Base-by-base conservation (phyloP, 768 basidiomycete genomes). In the Hericium rajendrae region DNA sequence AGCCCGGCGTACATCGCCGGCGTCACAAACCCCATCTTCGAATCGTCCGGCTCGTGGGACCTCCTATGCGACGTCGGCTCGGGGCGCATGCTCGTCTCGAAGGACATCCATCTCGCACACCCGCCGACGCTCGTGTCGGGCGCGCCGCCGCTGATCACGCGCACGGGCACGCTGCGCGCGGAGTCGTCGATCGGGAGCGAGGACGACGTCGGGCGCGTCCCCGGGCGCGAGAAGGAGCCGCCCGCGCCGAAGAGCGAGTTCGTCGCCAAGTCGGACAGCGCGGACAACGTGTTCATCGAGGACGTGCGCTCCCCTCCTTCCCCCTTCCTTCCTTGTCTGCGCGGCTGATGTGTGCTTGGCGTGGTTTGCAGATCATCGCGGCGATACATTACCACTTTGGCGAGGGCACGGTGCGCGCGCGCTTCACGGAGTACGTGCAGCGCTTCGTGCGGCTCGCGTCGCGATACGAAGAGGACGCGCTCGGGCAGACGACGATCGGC, bases 1-100 rank as follows among this genome's bases (percentile, higher is more conserved):
- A 93, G 92, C 40, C 85, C 89, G 4, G 95, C 91, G 12, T 99
- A 86, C 67, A 94, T 99, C 54, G 97, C 94, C 10, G 97, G 97
- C 1, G 95, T 98, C 2, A 94, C 91, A 1, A 99, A 99, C 65
- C 97, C 94, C 2, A 93, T 97, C 49, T 97, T 97, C 71, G 92
- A 95, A 65, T 76, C 86, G 1, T 81, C 87, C 0, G 83, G 85
- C 0, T 78, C 82, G 12, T 99, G 97, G 97, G 97, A 99, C 69
- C 74, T 99, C 8, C 75, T 97, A 41, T 89, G 95, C 69, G 93
- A 98, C 67, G 84, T 97, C 60, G 87, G 91, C 51, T 82, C 84
- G 0, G 91, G 91, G 10, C 84, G 82, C 39, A 90, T 99, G 57
- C 85, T 85, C 2, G 86, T 98, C 13, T 85, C 90, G 40, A 94